A percentile compares a stretch with the other conserved stretches of the same genome.
These are phyloP conservation scores for Mycosphaerella sp. DNA, from an alignment of 2,329 filamentous ascomycete genomes.

Conservation along the genomic window DNA sequence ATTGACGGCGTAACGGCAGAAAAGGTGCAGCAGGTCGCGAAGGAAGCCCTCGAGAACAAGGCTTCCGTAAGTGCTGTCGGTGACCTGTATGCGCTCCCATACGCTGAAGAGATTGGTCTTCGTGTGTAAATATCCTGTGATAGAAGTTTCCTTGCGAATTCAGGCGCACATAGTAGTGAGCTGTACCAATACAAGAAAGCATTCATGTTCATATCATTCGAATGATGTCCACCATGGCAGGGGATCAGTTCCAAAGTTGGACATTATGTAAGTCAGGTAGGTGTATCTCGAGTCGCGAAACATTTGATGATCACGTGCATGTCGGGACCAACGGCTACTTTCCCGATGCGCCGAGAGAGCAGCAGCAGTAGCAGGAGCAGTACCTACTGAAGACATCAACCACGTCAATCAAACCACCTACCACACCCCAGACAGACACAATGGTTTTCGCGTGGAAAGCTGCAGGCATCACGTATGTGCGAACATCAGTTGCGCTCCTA, in stretches of 20 bases:
- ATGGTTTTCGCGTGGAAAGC: conserved; percentile 99
- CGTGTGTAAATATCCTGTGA: conserved; percentile 64
- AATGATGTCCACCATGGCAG: no score
- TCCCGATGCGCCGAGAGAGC: no score
- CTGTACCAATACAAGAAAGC: conserved; percentile 31
- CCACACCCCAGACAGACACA: conserved; percentile 45
- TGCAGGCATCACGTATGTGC: conserved; percentile 84
- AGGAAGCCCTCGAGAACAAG: conserved; percentile 79
- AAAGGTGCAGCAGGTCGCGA: conserved; percentile 84
- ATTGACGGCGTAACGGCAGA: conserved; percentile 77
- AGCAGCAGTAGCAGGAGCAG: no score
- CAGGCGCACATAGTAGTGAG: conserved; percentile 27
- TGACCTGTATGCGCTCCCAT: conserved; percentile 85
- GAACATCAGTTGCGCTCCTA: neutral
- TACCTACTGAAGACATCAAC: conserved; percentile 2
- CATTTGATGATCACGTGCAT: neutral
- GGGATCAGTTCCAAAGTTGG: no score
- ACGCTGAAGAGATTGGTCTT: conserved; percentile 87
- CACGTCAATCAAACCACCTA: conserved; percentile 1
- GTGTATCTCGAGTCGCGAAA: neutral
- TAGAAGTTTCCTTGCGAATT: conserved; percentile 26
- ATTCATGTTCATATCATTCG: neutral
- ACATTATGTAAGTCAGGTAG: no score
- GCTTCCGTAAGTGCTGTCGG: conserved; percentile 84
- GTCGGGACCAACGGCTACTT: no score